Conservation (phyloP, 805 yeast genomes). For the Metschnikowia proteae region DNA sequence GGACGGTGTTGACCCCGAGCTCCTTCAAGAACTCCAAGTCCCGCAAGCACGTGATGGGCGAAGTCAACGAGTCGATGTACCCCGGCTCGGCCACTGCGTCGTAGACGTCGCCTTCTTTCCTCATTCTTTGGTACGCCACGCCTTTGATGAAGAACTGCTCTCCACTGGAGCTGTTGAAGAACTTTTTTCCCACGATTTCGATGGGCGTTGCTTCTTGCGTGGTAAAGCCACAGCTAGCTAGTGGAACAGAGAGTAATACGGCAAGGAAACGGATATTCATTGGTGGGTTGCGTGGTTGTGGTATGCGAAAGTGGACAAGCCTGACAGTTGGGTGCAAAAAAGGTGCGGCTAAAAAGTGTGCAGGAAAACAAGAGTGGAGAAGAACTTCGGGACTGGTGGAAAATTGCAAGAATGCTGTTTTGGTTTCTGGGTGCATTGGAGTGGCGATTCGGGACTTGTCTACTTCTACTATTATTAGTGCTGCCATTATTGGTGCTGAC, state of each 20-base stretch:
- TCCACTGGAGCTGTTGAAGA: conserved; percentile 67
- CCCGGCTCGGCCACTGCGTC: conserved; percentile 20
- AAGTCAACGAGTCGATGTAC: conserved; percentile 75
- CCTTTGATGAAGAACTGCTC: conserved; percentile 86
- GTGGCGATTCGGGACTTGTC: too few relatives aligned
- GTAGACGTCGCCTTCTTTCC: conserved; percentile 38
- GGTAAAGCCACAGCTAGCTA: conserved; percentile 7
- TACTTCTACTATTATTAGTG: too few relatives aligned
- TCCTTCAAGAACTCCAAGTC: conserved; percentile 74
- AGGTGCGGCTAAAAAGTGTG: neutral
- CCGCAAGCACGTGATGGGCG: conserved; percentile 62
- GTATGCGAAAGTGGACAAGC: neutral
- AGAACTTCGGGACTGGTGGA: neutral
- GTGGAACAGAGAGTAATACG: neutral
- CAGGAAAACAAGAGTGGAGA: neutral
- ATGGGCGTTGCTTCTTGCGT: conserved; percentile 31
- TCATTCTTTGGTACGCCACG: conserved; percentile 78
- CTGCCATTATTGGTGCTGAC: too few relatives aligned
- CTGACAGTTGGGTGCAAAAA: conserved; percentile 10
- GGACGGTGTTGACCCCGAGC: conserved; percentile 68
- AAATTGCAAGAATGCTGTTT: neutral
- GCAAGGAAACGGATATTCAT: neutral
- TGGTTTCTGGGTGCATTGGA: too few relatives aligned
- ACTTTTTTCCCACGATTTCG: conserved; percentile 67
- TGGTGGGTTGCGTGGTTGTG: neutral